A percentile compares a stretch with the other conserved stretches of the same genome.
These are phyloP conservation scores for Pichia sp. DNA, from an alignment of 1,139 yeast genomes.

Conservation along the genomic window DNA sequence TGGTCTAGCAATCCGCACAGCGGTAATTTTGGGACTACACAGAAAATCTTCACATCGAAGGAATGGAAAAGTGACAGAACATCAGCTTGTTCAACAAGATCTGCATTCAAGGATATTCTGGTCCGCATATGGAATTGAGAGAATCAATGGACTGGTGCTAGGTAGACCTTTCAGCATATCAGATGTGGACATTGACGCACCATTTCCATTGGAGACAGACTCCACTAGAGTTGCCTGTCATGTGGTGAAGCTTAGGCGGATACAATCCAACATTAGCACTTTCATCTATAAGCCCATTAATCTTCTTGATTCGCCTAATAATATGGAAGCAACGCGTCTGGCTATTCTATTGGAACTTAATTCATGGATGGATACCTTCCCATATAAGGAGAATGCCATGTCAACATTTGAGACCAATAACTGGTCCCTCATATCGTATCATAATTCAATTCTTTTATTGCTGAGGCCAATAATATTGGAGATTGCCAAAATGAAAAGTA, in stretches of 20 bases:
- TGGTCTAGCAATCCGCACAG: constrained; percentile 26
- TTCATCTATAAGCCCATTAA: constrained; percentile 26
- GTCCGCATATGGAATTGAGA: constrained; percentile 25
- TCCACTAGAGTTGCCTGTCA: constrained; percentile 26
- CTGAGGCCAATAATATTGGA: constrained; percentile 27
- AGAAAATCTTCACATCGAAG: constrained; percentile 17
- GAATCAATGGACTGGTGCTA: constrained; percentile 22
- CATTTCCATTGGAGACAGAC: constrained; percentile 18
- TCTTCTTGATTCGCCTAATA: constrained; percentile 17
- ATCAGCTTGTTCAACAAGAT: constrained; percentile 9
- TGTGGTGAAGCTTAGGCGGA: constrained; percentile 29
- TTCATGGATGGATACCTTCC: constrained; percentile 28
- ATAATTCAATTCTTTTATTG: constrained; percentile 26
- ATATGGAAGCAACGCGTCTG: constrained; percentile 24
- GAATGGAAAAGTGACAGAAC: constrained; percentile 3
- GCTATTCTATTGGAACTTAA: constrained; percentile 27
- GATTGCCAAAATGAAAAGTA: constrained; percentile 19
- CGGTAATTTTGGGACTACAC: constrained; percentile 25
- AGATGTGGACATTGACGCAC: constrained; percentile 25
- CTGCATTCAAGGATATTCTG: constrained; percentile 22
- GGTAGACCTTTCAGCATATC: constrained; percentile 24
- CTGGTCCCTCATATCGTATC: constrained; percentile 28
- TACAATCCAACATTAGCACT: constrained; percentile 28
- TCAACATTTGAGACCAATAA: constrained; percentile 26
- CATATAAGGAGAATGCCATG: constrained; percentile 19